Evolutionary conservation across 805 yeast genomes (phyloP).

Genomic region (Ogataea siamensis): DNA sequence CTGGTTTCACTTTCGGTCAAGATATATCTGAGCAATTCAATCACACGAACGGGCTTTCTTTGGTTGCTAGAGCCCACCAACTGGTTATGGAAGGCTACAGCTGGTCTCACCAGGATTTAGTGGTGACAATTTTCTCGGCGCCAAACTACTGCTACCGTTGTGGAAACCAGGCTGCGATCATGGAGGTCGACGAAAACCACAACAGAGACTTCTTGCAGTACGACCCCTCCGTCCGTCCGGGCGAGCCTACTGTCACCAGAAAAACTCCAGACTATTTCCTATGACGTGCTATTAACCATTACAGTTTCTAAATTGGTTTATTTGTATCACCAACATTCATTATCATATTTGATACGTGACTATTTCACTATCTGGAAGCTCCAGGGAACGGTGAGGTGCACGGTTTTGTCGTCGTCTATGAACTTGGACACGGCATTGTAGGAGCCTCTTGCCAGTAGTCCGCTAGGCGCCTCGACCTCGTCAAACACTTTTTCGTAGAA

Average conservation of each 20-base stretch:
- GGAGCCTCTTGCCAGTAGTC: conserved; percentile 82
- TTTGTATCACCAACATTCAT: conserved; percentile 13
- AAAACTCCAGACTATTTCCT: conserved; percentile 97
- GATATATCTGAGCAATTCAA: conserved; percentile 92
- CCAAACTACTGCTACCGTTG: conserved; percentile 97
- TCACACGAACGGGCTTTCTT: conserved; percentile 78
- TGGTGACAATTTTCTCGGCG: conserved; percentile 91
- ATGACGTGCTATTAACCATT: conserved; percentile 35
- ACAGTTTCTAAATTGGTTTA: conserved; percentile 12
- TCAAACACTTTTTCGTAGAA: conserved; percentile 67
- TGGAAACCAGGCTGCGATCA: conserved; percentile 96
- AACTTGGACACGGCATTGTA: conserved; percentile 81
- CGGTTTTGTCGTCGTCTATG: conserved; percentile 78
- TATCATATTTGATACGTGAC: conserved; percentile 4
- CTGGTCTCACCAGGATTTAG: conserved; percentile 93
- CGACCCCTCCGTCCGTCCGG: conserved; percentile 95
- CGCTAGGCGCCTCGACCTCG: conserved; percentile 88
- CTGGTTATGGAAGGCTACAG: conserved; percentile 96
- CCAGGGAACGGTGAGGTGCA: conserved; percentile 80
- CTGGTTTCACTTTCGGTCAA: conserved; percentile 97
- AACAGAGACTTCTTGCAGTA: conserved; percentile 90
- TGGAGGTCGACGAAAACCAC: conserved; percentile 96
- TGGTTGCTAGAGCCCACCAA: conserved; percentile 95
- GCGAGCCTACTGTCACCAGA: conserved; percentile 96
- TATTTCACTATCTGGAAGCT: conserved; percentile 73